Conservation (phyloP, 768 basidiomycete species). For the Termitomyces sp. region DNA sequence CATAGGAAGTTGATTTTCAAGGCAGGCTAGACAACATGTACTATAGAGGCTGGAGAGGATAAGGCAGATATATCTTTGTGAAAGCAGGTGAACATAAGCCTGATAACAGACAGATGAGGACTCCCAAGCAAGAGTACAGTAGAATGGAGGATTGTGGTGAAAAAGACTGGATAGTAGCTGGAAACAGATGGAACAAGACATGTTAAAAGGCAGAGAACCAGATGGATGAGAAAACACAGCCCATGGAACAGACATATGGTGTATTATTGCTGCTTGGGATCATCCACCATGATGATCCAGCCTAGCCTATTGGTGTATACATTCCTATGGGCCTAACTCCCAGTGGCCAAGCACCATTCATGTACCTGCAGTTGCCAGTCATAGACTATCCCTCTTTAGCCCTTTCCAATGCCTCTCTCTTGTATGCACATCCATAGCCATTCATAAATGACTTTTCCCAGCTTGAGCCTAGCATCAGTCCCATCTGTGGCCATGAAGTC, state of each 20-base stretch:
- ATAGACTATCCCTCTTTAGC: slow-evolving; percentile 37
- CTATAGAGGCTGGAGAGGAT: background rate
- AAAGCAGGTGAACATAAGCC: background rate
- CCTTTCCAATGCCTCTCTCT: slow-evolving; percentile 34
- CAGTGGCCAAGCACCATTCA: slow-evolving; percentile 1
- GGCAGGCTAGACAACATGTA: slow-evolving; percentile 14
- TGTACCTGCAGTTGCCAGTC: slow-evolving; percentile 24
- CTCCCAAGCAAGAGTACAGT: background rate
- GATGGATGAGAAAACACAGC: slow-evolving; percentile 9
- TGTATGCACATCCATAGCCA: slow-evolving; percentile 17
- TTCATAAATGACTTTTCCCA: slow-evolving; percentile 28
- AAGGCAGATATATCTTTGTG: slow-evolving; percentile 4
- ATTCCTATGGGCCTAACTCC: slow-evolving; percentile 10
- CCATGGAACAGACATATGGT: slow-evolving; percentile 3
- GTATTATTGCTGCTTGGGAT: background rate
- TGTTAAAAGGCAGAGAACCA: slow-evolving; percentile 14
- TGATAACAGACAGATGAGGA: background rate
- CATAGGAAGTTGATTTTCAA: slow-evolving; percentile 34
- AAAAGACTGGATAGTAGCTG: slow-evolving; percentile 2
- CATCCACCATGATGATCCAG: slow-evolving; percentile 9
- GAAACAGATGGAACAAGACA: slow-evolving; percentile 15
- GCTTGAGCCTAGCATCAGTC: slow-evolving; percentile 50
- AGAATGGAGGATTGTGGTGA: slow-evolving; percentile 4
- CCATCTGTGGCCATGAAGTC: slow-evolving; percentile 33
- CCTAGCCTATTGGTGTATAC: slow-evolving; percentile 19